Conservation (phyloP, 148 eudicot genomes). For the Euryodendron excelsum region DNA sequence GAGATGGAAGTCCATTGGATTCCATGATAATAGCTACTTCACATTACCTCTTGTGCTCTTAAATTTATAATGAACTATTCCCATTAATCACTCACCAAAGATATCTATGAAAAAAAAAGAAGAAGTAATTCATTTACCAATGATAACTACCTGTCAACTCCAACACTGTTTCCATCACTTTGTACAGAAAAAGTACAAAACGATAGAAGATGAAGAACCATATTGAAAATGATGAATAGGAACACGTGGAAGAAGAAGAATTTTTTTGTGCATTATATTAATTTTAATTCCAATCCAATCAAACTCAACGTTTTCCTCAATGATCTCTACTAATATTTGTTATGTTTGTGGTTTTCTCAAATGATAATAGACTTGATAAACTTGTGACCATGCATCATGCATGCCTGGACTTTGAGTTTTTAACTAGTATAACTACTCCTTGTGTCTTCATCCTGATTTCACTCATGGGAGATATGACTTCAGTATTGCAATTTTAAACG, state of each 20-base stretch:
- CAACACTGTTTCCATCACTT: conserved; percentile 1
- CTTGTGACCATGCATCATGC: neutral
- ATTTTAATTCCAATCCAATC: neutral
- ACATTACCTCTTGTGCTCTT: neutral
- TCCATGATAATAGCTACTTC: neutral
- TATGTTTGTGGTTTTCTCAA: neutral
- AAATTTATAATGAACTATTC: neutral
- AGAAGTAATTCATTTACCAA: neutral
- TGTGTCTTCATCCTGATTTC: neutral
- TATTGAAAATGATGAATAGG: neutral
- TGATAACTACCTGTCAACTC: neutral
- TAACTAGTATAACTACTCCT: neutral
- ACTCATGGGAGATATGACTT: neutral
- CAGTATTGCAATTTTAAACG: neutral
- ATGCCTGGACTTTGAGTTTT: neutral
- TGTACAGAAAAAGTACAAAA: neutral
- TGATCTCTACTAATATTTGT: neutral
- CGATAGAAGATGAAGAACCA: too few relatives aligned
- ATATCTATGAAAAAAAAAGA: neutral
- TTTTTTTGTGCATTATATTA: too few relatives aligned
- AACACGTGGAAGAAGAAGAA: too few relatives aligned
- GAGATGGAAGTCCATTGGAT: too few relatives aligned
- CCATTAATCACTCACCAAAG: neutral
- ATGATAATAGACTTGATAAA: neutral
- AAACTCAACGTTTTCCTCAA: neutral